A percentile compares a stretch with the other conserved stretches of the same genome.
phyloP scores from a whole-genome alignment of 371 early-diverging fungal genomes.

The Nematocida sp. region DNA sequence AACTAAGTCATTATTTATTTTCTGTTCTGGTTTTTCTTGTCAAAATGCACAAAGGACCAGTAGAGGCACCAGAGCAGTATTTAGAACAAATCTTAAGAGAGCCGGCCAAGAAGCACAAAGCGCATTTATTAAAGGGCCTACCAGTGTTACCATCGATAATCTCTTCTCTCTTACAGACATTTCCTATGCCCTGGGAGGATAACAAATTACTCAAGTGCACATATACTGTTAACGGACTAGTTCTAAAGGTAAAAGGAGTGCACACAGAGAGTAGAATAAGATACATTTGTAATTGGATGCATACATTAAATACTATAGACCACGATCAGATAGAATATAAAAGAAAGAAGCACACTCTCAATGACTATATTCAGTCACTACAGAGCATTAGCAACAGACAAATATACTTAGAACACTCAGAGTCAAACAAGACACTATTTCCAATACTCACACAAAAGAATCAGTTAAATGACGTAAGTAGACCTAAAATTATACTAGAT shows the following conservation, averaged over 20 bases:
- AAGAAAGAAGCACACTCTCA: neutral
- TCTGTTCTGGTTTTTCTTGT: neutral
- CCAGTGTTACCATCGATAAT: neutral
- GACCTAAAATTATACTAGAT: no score
- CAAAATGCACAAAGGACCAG: neutral
- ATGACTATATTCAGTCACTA: neutral
- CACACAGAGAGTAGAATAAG: slow-evolving; percentile 23
- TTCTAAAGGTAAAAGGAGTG: neutral
- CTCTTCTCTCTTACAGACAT: slow-evolving; percentile 76
- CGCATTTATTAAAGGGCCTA: slow-evolving; percentile 3
- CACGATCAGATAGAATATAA: neutral
- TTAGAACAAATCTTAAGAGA: slow-evolving; percentile 34
- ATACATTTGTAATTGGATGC: slow-evolving; percentile 39
- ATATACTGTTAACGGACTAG: slow-evolving; percentile 35
- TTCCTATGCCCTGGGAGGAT: slow-evolving; percentile 99
- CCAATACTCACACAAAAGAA: no score
- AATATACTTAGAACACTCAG: no score
- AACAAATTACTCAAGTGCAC: slow-evolving; percentile 49
- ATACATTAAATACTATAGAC: neutral
- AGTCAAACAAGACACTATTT: no score
- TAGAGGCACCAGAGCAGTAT: slow-evolving; percentile 8
- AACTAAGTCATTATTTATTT: neutral
- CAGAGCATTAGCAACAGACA: no score
- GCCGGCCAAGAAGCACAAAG: slow-evolving; percentile 28
- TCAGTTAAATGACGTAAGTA: no score